Conservation (phyloP, 2,329 filamentous ascomycete species). For the Eutypa lata region DNA sequence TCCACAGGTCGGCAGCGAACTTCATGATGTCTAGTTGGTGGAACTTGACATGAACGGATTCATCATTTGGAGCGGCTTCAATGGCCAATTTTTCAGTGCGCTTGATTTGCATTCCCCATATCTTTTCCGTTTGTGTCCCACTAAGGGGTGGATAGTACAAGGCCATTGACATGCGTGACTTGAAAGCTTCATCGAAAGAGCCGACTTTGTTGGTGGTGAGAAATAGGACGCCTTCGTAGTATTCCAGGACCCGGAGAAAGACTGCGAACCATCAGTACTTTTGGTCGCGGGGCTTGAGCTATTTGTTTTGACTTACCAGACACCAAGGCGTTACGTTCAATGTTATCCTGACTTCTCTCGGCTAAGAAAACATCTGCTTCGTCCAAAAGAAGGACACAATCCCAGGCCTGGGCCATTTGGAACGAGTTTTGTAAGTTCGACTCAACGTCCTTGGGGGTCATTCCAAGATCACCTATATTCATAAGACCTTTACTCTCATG, state of each 20-base stretch:
- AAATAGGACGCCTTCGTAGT: background rate
- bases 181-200: background rate
- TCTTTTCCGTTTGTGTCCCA: background rate
- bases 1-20: constrained; percentile 16
- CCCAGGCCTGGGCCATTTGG: background rate
- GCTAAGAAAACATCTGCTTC: background rate
- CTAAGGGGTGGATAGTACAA: background rate
- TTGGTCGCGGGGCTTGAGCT: background rate
- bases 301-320: background rate
- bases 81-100: constrained; percentile 12
- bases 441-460: background rate
- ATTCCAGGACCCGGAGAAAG: background rate
- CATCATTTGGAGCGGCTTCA: background rate
- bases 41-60: constrained; percentile 10
- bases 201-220: background rate
- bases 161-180: background rate
- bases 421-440: background rate
- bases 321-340: background rate
- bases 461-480: background rate
- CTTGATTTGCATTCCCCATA: background rate
- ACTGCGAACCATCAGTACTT: background rate
- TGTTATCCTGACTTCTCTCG: background rate
- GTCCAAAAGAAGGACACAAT: background rate
- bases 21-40: constrained; percentile 17
- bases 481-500: background rate